These are phyloP conservation scores for Bipolaris victoriae DNA, from an alignment of 2,329 filamentous ascomycete genomes.

Conservation along the genomic window DNA sequence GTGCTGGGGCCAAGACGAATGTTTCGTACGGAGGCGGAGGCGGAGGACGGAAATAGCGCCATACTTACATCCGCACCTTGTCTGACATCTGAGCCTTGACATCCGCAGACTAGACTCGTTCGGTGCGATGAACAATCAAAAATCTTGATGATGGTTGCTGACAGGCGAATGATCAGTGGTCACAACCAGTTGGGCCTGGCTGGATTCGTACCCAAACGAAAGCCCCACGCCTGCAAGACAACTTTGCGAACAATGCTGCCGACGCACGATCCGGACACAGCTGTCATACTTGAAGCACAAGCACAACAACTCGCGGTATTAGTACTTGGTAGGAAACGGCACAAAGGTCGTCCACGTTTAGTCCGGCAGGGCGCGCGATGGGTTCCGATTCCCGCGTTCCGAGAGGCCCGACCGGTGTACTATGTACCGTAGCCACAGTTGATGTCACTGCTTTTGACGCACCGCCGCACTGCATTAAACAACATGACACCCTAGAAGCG, in stretches of 20 bases:
- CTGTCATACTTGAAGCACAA: constrained; percentile 8
- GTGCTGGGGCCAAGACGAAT: not conserved
- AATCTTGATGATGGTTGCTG: not conserved
- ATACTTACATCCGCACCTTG: not conserved
- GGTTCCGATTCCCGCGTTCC: constrained; percentile 21
- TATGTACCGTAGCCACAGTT: constrained; percentile 20
- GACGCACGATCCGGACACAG: not conserved
- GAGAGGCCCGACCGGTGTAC: constrained; percentile 18
- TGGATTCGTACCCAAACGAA: constrained; percentile 23
- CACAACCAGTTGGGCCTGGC: not conserved
- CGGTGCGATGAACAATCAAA: not conserved
- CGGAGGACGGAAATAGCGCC: not conserved
- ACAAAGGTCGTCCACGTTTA: constrained; percentile 18
- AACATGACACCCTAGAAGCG: constrained; percentile 34
- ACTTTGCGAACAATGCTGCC: constrained; percentile 18
- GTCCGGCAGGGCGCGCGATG: constrained; percentile 23
- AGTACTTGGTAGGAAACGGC: not conserved
- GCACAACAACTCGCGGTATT: constrained; percentile 1
- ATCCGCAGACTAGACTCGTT: not conserved
- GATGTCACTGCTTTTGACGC: constrained; percentile 34
- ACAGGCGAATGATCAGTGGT: not conserved
- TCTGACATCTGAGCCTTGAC: not conserved
- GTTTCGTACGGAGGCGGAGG: not conserved
- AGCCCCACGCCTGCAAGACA: constrained; percentile 1
- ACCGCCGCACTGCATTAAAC: constrained; percentile 31